Conservation (phyloP, 805 yeast species). For the Komagataella ulmi region DNA sequence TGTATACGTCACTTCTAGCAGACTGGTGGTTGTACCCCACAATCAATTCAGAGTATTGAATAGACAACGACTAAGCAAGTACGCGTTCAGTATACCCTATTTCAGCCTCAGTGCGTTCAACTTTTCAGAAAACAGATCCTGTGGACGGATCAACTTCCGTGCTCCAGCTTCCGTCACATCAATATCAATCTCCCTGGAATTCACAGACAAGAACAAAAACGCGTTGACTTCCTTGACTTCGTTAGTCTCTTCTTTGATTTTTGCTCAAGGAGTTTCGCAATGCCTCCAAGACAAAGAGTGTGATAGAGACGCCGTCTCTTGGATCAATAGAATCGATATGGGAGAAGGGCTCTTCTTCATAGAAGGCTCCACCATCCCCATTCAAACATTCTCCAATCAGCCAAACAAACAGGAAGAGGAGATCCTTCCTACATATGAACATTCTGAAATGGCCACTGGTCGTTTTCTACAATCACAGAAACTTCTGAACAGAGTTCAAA, state of each 20-base stretch:
- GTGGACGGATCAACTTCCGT: neutral
- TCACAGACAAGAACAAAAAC: neutral
- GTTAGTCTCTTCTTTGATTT: neutral
- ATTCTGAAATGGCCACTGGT: neutral
- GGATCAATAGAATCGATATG: neutral
- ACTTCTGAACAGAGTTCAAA: neutral
- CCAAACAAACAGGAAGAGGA: neutral
- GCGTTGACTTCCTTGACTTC: neutral
- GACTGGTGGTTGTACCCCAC: neutral
- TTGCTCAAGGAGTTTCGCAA: neutral
- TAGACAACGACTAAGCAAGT: neutral
- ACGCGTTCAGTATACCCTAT: neutral
- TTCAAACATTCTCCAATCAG: neutral
- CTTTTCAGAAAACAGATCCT: neutral
- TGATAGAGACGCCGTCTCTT: neutral
- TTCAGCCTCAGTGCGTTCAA: neutral
- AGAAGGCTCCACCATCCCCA: neutral
- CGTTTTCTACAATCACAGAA: neutral
- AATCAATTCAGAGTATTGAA: neutral
- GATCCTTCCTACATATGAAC: neutral
- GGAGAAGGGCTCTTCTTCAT: neutral
- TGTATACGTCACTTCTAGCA: neutral
- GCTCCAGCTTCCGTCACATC: neutral
- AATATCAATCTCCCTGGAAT: neutral
- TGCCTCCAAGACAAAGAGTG: neutral